Evolutionary conservation across 1,139 yeast genomes (phyloP).

Genomic region (Hyphopichia khmerensis): DNA sequence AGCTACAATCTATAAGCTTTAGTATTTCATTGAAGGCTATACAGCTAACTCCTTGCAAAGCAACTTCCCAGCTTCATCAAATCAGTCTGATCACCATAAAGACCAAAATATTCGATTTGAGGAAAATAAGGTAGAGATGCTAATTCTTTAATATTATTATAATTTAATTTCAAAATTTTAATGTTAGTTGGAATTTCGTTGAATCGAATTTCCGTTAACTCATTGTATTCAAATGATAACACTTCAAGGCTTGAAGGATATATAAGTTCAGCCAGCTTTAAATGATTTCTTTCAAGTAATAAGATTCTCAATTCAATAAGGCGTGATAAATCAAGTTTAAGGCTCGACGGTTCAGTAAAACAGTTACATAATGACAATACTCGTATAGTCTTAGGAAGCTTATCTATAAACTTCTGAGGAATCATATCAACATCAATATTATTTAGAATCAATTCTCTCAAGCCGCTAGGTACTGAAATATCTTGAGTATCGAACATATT

Average conservation of each 20-base stretch:
- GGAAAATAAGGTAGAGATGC: slow-evolving; percentile 10
- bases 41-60: not conserved
- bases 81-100: slow-evolving; percentile 11
- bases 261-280: slow-evolving; percentile 5
- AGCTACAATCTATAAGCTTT: too few relatives aligned
- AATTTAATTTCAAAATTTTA: slow-evolving; percentile 6
- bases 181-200: slow-evolving; percentile 10
- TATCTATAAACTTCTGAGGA: not conserved
- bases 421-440: slow-evolving; percentile 9
- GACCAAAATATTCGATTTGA: slow-evolving; percentile 9
- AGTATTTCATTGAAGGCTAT: too few relatives aligned
- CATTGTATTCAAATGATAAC: slow-evolving; percentile 9
- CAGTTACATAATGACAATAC: not conserved
- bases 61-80: slow-evolving; percentile 7
- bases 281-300: slow-evolving; percentile 7
- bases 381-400: not conserved
- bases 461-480: not conserved
- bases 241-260: slow-evolving; percentile 6
- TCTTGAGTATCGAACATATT: slow-evolving; percentile 11
- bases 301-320: slow-evolving; percentile 5
- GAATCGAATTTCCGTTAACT: slow-evolving; percentile 5
- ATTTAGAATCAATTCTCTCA: slow-evolving; percentile 4
- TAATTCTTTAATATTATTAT: slow-evolving; percentile 5
- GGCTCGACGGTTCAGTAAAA: not conserved
- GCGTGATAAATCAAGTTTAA: slow-evolving; percentile 7